A percentile compares a stretch with the other conserved stretches of the same genome.
Conservation (phyloP, 208 protist species). For the Leptomonas pyrrhocoris region DNA sequence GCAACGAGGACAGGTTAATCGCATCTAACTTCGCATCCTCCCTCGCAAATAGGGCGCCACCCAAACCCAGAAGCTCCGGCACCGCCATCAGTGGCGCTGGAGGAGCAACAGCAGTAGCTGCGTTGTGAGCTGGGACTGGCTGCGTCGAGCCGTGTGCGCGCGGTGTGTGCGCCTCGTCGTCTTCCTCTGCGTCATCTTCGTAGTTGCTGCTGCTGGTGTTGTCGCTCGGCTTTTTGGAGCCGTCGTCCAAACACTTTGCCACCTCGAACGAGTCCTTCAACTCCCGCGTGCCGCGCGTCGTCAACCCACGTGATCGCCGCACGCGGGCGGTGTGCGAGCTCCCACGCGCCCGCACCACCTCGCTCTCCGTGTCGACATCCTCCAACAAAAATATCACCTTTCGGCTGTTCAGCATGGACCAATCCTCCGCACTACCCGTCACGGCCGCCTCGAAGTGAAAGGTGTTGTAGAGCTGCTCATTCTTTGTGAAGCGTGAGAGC, state of each 20-base stretch:
- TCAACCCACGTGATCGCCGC: slow-evolving; percentile 14
- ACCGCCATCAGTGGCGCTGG: background rate
- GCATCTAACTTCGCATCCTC: slow-evolving; percentile 9
- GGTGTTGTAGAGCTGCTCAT: slow-evolving; percentile 20
- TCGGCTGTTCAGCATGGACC: slow-evolving; percentile 24
- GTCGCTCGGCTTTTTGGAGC: background rate
- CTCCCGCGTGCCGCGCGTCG: background rate
- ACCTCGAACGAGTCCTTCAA: background rate
- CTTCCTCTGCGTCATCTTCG: background rate
- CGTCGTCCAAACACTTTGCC: background rate
- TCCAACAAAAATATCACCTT: slow-evolving; percentile 38
- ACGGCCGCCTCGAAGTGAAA: slow-evolving; percentile 20
- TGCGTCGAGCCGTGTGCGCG: no score
- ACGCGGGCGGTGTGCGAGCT: slow-evolving; percentile 1
- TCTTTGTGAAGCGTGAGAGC: slow-evolving; percentile 11
- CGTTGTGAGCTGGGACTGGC: no score
- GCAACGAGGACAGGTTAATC: slow-evolving; percentile 19
- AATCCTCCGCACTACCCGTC: slow-evolving; percentile 6
- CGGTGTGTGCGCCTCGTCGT: no score
- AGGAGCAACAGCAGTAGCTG: background rate
- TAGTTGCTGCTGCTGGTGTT: no score
- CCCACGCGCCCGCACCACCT: slow-evolving; percentile 12
- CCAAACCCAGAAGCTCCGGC: background rate
- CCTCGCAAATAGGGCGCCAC: background rate
- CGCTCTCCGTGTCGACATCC: slow-evolving; percentile 21